A percentile compares a stretch with the other conserved stretches of the same genome.
phyloP scores from a whole-genome alignment of 768 basidiomycete genomes.

The Leucogyrophana mollusca region DNA sequence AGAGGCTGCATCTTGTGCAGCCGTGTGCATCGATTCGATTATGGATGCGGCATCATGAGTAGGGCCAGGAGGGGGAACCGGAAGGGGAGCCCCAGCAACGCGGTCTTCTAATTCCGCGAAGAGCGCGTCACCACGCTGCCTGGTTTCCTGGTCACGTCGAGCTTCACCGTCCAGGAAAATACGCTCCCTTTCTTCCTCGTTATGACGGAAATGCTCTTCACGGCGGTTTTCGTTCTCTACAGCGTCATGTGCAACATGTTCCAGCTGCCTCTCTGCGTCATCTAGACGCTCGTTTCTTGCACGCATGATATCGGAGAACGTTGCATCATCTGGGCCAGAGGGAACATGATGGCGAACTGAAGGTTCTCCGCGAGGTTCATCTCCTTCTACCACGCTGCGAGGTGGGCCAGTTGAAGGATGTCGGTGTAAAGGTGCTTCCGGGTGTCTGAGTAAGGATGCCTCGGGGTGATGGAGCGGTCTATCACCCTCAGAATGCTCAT shows the following conservation, averaged over 20 bases:
- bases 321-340: conserved; percentile 27
- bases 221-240: conserved; percentile 62
- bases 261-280: conserved; percentile 51
- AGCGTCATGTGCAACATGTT: conserved; percentile 45
- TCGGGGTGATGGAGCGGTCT: neutral
- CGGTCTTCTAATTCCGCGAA: conserved; percentile 27
- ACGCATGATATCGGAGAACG: conserved; percentile 43
- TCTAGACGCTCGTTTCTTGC: conserved; percentile 53
- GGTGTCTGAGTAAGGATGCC: neutral
- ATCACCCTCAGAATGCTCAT: conserved; percentile 8
- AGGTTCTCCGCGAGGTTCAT: conserved; percentile 1
- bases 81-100: conserved; percentile 22
- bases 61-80: conserved; percentile 12
- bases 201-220: conserved; percentile 59
- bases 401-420: neutral
- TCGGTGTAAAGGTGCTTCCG: neutral
- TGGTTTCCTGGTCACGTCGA: conserved; percentile 55
- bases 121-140: conserved; percentile 31
- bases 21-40: conserved; percentile 37
- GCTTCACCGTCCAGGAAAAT: conserved; percentile 60
- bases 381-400: neutral
- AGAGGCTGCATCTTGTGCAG: conserved; percentile 53
- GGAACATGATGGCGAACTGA: conserved; percentile 12
- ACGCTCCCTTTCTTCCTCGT: conserved; percentile 64
- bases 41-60: conserved; percentile 30